Base-by-base conservation (phyloP, 345 rosid species). In the Chamaenerion angustifolium region DNA sequence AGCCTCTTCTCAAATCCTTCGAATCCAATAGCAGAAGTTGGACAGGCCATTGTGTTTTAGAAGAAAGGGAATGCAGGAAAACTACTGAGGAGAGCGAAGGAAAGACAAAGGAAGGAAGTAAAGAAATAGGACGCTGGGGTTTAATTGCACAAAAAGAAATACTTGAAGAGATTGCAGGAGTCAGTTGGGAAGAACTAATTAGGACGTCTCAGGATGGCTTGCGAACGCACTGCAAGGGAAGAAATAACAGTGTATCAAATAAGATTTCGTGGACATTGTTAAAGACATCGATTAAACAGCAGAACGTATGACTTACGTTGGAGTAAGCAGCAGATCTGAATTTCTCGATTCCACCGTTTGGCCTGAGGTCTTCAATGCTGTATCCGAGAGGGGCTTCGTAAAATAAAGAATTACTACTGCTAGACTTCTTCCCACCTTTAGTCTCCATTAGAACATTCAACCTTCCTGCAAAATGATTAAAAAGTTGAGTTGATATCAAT, bases 301-400 rank as follows among this genome's bases (percentile, higher is more conserved):
- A 35, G 6, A 2, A 21, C 2, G 25, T 13, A 31, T 12, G 0
- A 56, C 60, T 41, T 44, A 59, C 63, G 66, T 62, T 62, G 48
- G 66, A 62, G 66, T 62, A 62, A 10, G 66, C 66, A 56, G 66
- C 95, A 54, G 98, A 87, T 79, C 88, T 68, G 89, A 87, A 90
- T 66, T 90, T 90, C 95, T 82, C 87, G 83, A 90, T 90, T 70
- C 96, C 98, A 70, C 98, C 96, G 76, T 80, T 70, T 0, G 98
- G 98, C 21, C 96, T 78, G 57, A 90, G 66, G 83, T 90, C 95
- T 83, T 90, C 96, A 66, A 90, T 87, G 93, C 95, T 76, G 80
- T 90, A 90, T 66, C 92, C 98, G 15, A 90, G 80, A 60, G 98
- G 98, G 65, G 98, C 95, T 78, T 90, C 98, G 69, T 87, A 89